Conservation (phyloP, 2,329 filamentous ascomycete genomes). For the Cercospora sp. region DNA sequence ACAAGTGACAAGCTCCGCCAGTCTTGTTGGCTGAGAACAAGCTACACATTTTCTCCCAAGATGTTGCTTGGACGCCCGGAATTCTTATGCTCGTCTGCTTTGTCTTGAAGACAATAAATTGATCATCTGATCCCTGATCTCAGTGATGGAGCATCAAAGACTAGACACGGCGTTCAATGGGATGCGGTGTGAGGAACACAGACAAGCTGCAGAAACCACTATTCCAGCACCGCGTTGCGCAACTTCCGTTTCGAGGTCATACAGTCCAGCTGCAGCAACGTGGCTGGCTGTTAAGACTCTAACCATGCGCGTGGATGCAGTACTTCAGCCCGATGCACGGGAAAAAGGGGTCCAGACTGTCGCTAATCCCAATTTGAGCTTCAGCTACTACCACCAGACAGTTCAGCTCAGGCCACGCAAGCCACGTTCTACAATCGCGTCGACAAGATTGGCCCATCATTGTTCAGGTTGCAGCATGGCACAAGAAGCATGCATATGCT, state of each 20-base stretch:
- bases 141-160: background rate
- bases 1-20: background rate
- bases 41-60: background rate
- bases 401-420: slow-evolving; percentile 12
- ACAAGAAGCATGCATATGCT: slow-evolving; percentile 10
- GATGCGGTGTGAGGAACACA: background rate
- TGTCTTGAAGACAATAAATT: background rate
- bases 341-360: background rate
- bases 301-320: background rate
- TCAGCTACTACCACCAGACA: slow-evolving; percentile 1
- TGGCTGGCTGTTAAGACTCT: slow-evolving; percentile 9
- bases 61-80: background rate
- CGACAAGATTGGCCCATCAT: slow-evolving; percentile 1
- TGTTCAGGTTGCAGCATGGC: background rate
- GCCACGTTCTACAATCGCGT: background rate
- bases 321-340: background rate
- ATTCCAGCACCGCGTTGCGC: background rate
- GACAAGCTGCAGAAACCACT: background rate
- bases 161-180: background rate
- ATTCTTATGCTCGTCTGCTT: background rate
- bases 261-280: slow-evolving; percentile 1
- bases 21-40: background rate
- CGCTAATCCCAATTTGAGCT: slow-evolving; percentile 11
- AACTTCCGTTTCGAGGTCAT: slow-evolving; percentile 1
- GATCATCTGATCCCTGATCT: background rate